Conservation (phyloP, 306 rosid species). For the Canavalia ensiformis region DNA sequence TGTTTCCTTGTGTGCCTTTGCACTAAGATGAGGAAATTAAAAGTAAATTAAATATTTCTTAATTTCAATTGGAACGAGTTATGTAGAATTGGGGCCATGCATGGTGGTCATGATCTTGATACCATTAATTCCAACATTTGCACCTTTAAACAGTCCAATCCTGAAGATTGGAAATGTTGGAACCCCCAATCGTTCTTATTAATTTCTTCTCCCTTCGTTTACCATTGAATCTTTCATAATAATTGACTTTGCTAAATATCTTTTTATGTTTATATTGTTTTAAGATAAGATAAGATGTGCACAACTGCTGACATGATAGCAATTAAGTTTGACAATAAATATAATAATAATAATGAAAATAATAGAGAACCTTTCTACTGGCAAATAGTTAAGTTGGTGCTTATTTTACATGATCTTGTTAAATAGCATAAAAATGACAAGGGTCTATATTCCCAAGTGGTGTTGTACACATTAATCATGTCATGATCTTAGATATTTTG, state of each 20-base stretch:
- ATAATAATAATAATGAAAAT: too few species aligned
- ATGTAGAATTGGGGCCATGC: neutral
- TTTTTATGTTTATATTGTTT: too few species aligned
- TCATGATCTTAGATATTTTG: neutral
- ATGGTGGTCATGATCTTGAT: constrained; percentile 57
- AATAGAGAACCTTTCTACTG: too few species aligned
- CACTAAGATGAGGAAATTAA: neutral
- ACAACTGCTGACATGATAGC: too few species aligned
- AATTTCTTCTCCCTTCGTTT: neutral
- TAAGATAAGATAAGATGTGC: too few species aligned
- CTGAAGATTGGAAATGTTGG: constrained; percentile 21
- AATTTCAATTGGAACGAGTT: neutral
- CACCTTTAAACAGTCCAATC: constrained; percentile 51
- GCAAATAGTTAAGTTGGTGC: too few species aligned
- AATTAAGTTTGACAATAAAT: too few species aligned
- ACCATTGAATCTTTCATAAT: too few species aligned
- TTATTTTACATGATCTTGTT: too few species aligned
- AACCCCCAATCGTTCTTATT: neutral
- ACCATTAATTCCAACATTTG: constrained; percentile 34
- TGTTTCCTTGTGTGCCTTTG: neutral
- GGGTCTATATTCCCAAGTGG: neutral
- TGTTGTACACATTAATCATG: constrained; percentile 11
- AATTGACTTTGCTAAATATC: too few species aligned
- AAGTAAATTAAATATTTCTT: too few species aligned
- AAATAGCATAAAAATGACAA: neutral